Evolutionary conservation across 306 rosid species (phyloP), one percentile per base, ranked within the genome.

Genomic region (Hippophae rhamnoides): DNA sequence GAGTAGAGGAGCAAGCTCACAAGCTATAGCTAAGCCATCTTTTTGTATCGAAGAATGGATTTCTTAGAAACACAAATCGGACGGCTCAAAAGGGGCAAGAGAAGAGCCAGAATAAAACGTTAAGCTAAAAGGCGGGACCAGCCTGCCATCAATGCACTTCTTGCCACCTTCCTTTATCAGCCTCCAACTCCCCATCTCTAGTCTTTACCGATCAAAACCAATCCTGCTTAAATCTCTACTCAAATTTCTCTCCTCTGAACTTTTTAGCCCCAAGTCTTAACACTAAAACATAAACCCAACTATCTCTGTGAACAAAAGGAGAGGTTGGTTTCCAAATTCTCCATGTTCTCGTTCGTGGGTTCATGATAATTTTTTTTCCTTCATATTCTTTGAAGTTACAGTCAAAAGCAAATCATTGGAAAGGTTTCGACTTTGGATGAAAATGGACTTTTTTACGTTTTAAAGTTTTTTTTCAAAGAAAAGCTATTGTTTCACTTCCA

Each of bases 141-240:
- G 65, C 53, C 44, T 52, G 52, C 79, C 66, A 77, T 77, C 51
- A 59, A 61, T 78, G 72, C 65, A 45, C 8, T 43, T 10, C 66
- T 56, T 38, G 64, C 23, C 66, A 64, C 68, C 80, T 60, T 75
- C 77, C 53, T 63, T 58, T 43, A 13, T 51, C 68, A 26, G 25
- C 74, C 10, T 48, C 23, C 67, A 48, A 6, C 38, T 27, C 6
- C 46, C 14, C 7, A 58, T n/a, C 13, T 38, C 11, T 43, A 43
- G 68, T 74, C 47, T 9, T 64, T 50, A 18, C 60, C 38, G 48
- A 51, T 59, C 65, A 57, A 47, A 71, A 69, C 68, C 52, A 41
- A 68, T 23, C 67, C 58, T 48, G 14, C 23, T 41, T 10, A 7
- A 26, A 59, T 56, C 48, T 56, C 27, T 10, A 43, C 77, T 61